These are phyloP conservation scores for Fagopyrum homotropicum DNA, from an alignment of 148 eudicot genomes.

Conservation along the genomic window DNA sequence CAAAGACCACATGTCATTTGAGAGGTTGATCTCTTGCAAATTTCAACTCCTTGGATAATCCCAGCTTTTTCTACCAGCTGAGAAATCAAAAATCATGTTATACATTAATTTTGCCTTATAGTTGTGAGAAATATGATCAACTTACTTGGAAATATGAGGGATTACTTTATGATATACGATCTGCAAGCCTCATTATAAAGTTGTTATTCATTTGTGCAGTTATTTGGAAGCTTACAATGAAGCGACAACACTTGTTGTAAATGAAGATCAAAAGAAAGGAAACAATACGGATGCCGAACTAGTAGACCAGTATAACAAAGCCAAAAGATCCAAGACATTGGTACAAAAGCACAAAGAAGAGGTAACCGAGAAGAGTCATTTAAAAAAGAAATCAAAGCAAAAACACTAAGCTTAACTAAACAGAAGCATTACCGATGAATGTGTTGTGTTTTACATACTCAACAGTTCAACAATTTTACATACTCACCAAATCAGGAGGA, in stretches of 20 bases:
- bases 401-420: no score
- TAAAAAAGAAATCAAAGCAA: constrained; percentile 58
- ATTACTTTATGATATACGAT: constrained; percentile 26
- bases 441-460: no score
- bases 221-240: constrained; percentile 84
- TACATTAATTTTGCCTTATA: no score
- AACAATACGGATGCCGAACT: constrained; percentile 49
- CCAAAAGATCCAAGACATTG: constrained; percentile 72
- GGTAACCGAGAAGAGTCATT: constrained; percentile 29
- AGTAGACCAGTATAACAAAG: constrained; percentile 84
- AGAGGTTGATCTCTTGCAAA: constrained; percentile 38
- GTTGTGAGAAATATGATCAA: no score
- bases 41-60: constrained; percentile 28
- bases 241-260: constrained; percentile 75
- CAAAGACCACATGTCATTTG: constrained; percentile 50
- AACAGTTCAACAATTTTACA: no score
- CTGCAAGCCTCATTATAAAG: constrained; percentile 1
- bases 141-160: constrained; percentile 34
- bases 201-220: constrained; percentile 27
- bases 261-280: constrained; percentile 43
- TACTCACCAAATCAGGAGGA: no score
- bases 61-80: constrained; percentile 63
- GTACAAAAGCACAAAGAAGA: constrained; percentile 81
- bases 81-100: background rate
- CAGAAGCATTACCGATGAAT: no score